Evolutionary conservation across 306 rosid genomes (phyloP).

Genomic region (Oemleria cerasiformis): DNA sequence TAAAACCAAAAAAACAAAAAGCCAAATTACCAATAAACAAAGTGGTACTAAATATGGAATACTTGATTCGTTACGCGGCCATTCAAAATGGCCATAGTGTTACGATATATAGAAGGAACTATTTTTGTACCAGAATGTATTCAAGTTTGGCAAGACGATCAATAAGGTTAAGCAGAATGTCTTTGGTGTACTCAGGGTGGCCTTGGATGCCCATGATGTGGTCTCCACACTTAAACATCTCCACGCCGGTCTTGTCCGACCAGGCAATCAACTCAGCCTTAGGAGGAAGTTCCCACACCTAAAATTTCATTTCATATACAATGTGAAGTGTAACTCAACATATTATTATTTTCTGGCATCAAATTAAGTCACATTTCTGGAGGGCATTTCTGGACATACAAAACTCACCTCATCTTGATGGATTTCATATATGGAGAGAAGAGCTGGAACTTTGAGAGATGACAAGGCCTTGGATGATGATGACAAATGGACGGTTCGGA

Average conservation of each 20-base stretch:
- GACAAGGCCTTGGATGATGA: conserved; percentile 43
- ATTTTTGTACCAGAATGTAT: conserved; percentile 39
- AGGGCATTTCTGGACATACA: not conserved
- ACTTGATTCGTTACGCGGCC: not conserved
- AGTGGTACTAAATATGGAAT: not conserved
- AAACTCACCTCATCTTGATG: conserved; percentile 76
- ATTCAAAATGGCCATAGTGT: not conserved
- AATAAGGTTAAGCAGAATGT: conserved; percentile 63
- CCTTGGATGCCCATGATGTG: conserved; percentile 92
- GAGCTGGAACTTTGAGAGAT: conserved; percentile 52
- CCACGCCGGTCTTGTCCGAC: conserved; percentile 80
- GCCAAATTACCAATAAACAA: not conserved
- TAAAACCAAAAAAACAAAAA: conserved; percentile 3
- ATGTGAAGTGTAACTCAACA: too few relatives aligned
- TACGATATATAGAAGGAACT: not conserved
- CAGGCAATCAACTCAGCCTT: conserved; percentile 77
- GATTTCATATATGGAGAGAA: conserved; percentile 58
- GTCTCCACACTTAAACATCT: conserved; percentile 68
- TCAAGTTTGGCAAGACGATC: conserved; percentile 58
- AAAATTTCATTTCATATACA: not conserved
- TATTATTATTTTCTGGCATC: not conserved
- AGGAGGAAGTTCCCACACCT: conserved; percentile 69
- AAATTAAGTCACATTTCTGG: not conserved
- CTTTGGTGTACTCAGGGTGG: conserved; percentile 85
- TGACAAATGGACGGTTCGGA: conserved; percentile 50